Base-by-base conservation (phyloP, 2,329 filamentous ascomycete genomes). In the Aspergillus neoniger region DNA sequence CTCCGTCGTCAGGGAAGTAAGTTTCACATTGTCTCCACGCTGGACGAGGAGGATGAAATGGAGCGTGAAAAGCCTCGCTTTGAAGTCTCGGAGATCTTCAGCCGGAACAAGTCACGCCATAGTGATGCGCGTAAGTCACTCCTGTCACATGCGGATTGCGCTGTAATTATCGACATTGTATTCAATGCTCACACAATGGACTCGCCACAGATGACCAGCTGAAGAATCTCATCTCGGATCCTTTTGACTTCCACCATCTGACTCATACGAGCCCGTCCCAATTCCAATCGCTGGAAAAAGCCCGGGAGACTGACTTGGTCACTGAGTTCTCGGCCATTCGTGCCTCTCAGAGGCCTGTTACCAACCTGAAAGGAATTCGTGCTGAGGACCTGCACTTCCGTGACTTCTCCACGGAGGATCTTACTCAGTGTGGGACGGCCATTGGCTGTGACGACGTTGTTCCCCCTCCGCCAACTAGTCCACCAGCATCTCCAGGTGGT, bases 201-300 rank as follows among this genome's bases (percentile, higher is more conserved):
- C 51, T 58, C 23, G 28, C 30, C 64, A 44, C 63, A 80, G 77
- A 76, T 65, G 73, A 76, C 57, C 72, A 74, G 19, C 58, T 79
- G 56, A 84, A 83, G 70, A 75, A 74, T 44, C 76, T 77, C 59
- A 88, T 88, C 55, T 88, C 86, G 0, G 81, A 81, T 59, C 86
- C 86, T 1, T 88, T 86, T 72, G 84, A 86, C 66, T 88, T 88
- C 69, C 85, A 88, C 63, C 86, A 88, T 67, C 73, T 88, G 55
- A 85, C 84, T 38, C 85, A 88, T 68, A 85, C 85, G 28, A 81
- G 82, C 58, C 81, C 82, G 23, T 73, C 81, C 23, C 82, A 87
- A 58, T 80, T 86, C 58, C 79, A 82, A 32, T 76, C 77, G 4
- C 73, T 87, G 19, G 80, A 85, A 41, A 80, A 79, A 36, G 77